Base-by-base conservation (phyloP, 192 early-diverging fungal genomes). In the Backusella circina region DNA sequence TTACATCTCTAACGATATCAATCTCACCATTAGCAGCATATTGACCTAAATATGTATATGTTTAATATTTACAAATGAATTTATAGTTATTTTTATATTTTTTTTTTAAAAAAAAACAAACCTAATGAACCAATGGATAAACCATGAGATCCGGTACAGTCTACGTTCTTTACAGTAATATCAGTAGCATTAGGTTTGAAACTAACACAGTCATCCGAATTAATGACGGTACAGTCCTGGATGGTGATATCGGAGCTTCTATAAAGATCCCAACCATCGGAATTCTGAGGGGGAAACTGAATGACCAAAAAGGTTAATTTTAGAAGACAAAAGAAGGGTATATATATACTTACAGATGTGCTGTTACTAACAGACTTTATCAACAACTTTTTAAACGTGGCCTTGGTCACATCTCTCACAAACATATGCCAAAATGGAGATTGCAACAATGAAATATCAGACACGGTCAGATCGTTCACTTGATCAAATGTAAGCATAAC, bases 61-160 rank as follows among this genome's bases (percentile, higher is more conserved):
- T 47, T 2, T 35, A 3, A 35, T 3, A 3, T 35, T 35, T 35
- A 35, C 5, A 35, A 35, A 35, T 5, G 5, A 35, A 35, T 35
- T 35, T 35, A 35, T 35, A 35, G 33, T n/a, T n/a, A n/a, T n/a
- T n/a, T n/a, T n/a, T 41, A 41, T 12, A 15, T 4, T 41, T 15
- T 41, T 13, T 16, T 41, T 37, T 37, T 37, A 41, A n/a, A n/a
- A 15, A 47, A 47, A n/a, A 47, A 47, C 44, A 5, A 47, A 47
- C 44, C 44, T n/a, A 47, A 47, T 16, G 70, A 72, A 2, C 77
- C 77, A 23, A 78, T 65, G 23, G 77, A 78, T 13, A 78, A 35
- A 50, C 77, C 77, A n/a, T 78, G 77, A 37, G 77, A 78, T 41
- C 77, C 77, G 44, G 71, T 78, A 39, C 77, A 78, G 21, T 65